Base-by-base conservation (phyloP, 139 green algal genomes). In the Coelastrella sp. region DNA sequence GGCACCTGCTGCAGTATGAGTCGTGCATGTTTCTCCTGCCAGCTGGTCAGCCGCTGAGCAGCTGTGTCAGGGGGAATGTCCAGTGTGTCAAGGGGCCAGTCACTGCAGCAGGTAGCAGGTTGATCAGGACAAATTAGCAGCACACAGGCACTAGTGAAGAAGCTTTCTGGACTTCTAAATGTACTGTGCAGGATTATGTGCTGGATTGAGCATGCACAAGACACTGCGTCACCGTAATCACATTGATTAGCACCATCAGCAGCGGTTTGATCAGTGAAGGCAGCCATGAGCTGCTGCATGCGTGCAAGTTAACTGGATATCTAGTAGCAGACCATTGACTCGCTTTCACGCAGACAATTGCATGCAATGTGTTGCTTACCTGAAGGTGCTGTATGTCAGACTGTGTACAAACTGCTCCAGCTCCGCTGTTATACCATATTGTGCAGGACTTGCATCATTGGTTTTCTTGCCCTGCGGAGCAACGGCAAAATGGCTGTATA, bases 21-120 rank as follows among this genome's bases (percentile, higher is more conserved):
- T 78, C 94, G 90, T 22, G 95, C 96, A 83, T 98, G 96, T 11
- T 84, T 91, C 73, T 96, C 96, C 92, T 97, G 95, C 95, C 95
- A 97, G 22, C 92, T 84, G 75, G 85, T 97, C 7, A 97, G 90
- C 58, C 61, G 68, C 68, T 90, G 75, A 3, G 74, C 17, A 15
- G 74, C 59, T 59, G 86, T 7, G 25, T 49, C 86, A 25, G 70
- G 1, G 15, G 86, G 74, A 7, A 85, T 58, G 15, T 84, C 74
- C 74, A 90, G 90, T 17, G 79, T 89, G 56, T 95, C 91, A 4
- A 89, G 11, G 5, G 93, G 94, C 75, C 93, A 96, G 63, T 95
- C 94, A 57, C 94, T 92, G 90, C 78, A 65, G 5, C 35, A 49
- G 35, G 35, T 3, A 49, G 35, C 35, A 49, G 35, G 35, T 1